Percentiles rank a stretch among this genome's conserved stretches.
These are phyloP conservation scores for Buxus sempervirens DNA, from an alignment of 164 flowering plant species.

Conservation along the genomic window DNA sequence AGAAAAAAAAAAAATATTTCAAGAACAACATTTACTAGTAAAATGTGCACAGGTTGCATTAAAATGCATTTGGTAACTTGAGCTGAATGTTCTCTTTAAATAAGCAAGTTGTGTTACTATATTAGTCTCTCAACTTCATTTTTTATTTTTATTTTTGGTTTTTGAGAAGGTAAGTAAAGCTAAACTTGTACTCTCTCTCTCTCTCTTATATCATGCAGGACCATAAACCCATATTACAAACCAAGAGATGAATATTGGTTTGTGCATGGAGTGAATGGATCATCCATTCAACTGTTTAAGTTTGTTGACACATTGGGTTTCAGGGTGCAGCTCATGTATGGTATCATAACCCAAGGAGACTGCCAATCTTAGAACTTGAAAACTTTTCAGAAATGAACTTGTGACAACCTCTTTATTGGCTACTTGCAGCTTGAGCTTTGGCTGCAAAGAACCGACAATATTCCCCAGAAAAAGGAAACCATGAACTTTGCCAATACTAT, in stretches of 20 bases:
- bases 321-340: constrained; percentile 10
- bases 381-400: neutral
- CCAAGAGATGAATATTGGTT: no score
- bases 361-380: neutral
- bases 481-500: constrained; percentile 29
- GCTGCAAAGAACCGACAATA: constrained; percentile 6
- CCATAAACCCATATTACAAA: no score
- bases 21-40: neutral
- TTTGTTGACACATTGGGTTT: no score
- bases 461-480: constrained; percentile 21
- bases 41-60: neutral
- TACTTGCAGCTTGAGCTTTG: neutral
- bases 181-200: no score
- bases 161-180: no score
- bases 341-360: neutral
- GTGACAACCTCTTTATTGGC: neutral
- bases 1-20: no score
- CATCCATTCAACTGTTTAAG: no score
- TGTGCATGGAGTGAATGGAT: no score
- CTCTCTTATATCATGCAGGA: no score
- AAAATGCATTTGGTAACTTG: neutral
- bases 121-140: no score
- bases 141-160: neutral
- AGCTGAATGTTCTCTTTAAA: no score
- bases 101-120: no score